These are phyloP conservation scores for Lindgomyces ingoldianus DNA, from an alignment of 495 filamentous ascomycete species.

Conservation along the genomic window DNA sequence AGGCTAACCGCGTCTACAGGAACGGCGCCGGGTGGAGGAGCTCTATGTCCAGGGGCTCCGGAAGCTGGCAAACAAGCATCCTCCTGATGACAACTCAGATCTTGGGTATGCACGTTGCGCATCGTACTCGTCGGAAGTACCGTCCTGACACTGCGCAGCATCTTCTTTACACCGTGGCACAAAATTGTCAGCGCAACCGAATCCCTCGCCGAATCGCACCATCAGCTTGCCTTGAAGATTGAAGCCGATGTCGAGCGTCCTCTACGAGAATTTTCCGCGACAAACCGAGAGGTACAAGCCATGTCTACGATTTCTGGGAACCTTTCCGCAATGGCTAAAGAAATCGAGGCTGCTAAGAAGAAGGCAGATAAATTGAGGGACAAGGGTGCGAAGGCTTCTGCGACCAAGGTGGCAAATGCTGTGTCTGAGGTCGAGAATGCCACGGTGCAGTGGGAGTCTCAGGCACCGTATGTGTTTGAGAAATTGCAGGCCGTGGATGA, in stretches of 20 bases:
- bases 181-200: conserved; percentile 82
- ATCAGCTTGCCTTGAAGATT: conserved; percentile 77
- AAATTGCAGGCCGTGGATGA: conserved; percentile 91
- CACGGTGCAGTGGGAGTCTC: conserved; percentile 86
- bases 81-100: conserved; percentile 72
- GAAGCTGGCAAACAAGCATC: conserved; percentile 70
- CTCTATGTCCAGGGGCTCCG: conserved; percentile 80
- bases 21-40: conserved; percentile 91
- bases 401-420: conserved; percentile 79
- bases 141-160: conserved; percentile 52
- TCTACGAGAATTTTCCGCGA: conserved; percentile 68
- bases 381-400: conserved; percentile 75
- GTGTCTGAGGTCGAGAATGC: conserved; percentile 73
- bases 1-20: conserved; percentile 54
- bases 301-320: conserved; percentile 83
- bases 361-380: conserved; percentile 82
- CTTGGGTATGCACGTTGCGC: conserved; percentile 67
- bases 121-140: neutral
- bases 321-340: conserved; percentile 75
- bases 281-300: conserved; percentile 79
- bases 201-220: conserved; percentile 79
- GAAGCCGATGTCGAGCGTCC: conserved; percentile 89
- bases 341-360: conserved; percentile 80
- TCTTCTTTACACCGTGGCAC: conserved; percentile 91
- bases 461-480: conserved; percentile 94